These are phyloP conservation scores for Lophiostoma macrostomum DNA, from an alignment of 495 filamentous ascomycete species.

Conservation along the genomic window DNA sequence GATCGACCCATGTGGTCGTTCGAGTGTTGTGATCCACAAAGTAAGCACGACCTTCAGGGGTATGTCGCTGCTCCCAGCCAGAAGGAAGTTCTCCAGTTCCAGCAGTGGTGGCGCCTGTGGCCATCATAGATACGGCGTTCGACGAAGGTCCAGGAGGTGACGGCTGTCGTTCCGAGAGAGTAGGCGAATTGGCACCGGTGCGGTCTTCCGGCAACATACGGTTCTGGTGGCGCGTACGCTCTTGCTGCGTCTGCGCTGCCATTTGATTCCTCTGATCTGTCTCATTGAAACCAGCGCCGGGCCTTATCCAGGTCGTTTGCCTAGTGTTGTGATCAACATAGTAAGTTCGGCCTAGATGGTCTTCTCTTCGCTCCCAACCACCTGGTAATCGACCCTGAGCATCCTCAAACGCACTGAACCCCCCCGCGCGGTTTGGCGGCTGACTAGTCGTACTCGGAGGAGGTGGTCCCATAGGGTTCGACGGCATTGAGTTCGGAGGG, in stretches of 20 bases:
- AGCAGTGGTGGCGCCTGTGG: slow-evolving; percentile 89
- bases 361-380: slow-evolving; percentile 94
- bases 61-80: slow-evolving; percentile 94
- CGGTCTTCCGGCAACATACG: slow-evolving; percentile 94
- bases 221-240: slow-evolving; percentile 90
- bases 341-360: slow-evolving; percentile 95
- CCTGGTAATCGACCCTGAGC: slow-evolving; percentile 85
- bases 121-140: slow-evolving; percentile 77
- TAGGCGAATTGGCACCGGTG: slow-evolving; percentile 90
- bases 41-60: slow-evolving; percentile 89
- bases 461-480: slow-evolving; percentile 17
- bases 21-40: slow-evolving; percentile 99
- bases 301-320: slow-evolving; percentile 92
- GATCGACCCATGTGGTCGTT: slow-evolving; percentile 99
- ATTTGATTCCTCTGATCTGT: slow-evolving; percentile 72
- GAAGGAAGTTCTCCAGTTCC: slow-evolving; percentile 93
- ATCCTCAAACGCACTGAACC: slow-evolving; percentile 90
- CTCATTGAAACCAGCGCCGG: slow-evolving; percentile 75
- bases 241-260: slow-evolving; percentile 84
- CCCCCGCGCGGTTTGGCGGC: slow-evolving; percentile 41
- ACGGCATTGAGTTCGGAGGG: slow-evolving; percentile 32
- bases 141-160: slow-evolving; percentile 44
- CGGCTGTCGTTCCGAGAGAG: slow-evolving; percentile 62
- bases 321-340: slow-evolving; percentile 98
- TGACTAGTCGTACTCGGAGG: slow-evolving; percentile 43